A percentile compares a stretch with the other conserved stretches of the same genome.
Conservation (phyloP, 2,329 filamentous ascomycete species). For the Fusarium sp. region DNA sequence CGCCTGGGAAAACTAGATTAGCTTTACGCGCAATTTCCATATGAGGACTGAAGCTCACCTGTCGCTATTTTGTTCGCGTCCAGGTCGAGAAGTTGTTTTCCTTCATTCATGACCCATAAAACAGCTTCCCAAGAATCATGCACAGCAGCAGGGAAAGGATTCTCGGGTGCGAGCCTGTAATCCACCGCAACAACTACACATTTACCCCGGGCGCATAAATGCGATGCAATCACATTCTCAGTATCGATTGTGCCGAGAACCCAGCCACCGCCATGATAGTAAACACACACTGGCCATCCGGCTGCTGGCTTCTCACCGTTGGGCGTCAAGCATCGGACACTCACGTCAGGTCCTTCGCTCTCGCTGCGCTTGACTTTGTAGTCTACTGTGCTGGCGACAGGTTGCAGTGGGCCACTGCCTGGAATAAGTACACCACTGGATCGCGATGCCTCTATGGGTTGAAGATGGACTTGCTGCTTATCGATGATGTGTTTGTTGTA, state of each 20-base stretch:
- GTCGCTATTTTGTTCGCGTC: background rate
- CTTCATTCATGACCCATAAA: background rate
- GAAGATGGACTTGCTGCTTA: constrained; percentile 20
- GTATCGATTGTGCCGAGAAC: constrained; percentile 17
- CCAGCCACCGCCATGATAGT: constrained; percentile 21
- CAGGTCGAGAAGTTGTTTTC: fast-evolving
- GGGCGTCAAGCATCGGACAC: constrained; percentile 5
- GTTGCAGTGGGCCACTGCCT: background rate
- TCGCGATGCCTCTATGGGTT: constrained; percentile 4
- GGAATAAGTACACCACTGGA: constrained; percentile 2
- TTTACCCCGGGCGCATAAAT: background rate
- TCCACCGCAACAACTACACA: constrained; percentile 17
- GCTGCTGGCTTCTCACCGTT: background rate
- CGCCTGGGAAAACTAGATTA: background rate
- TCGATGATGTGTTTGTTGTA: constrained; percentile 27
- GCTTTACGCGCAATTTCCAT: fast-evolving
- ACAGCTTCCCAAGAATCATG: constrained; percentile 21
- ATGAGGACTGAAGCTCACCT: background rate
- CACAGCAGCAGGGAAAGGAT: constrained; percentile 8
- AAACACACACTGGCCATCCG: constrained; percentile 20
- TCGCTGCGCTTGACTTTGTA: constrained; percentile 6
- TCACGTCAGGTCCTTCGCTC: constrained; percentile 4
- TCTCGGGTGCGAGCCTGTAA: constrained; percentile 8
- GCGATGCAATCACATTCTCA: constrained; percentile 17
- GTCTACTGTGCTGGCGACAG: background rate